Conservation (phyloP, 2,329 filamentous ascomycete species). For the Fusarium sp. region DNA sequence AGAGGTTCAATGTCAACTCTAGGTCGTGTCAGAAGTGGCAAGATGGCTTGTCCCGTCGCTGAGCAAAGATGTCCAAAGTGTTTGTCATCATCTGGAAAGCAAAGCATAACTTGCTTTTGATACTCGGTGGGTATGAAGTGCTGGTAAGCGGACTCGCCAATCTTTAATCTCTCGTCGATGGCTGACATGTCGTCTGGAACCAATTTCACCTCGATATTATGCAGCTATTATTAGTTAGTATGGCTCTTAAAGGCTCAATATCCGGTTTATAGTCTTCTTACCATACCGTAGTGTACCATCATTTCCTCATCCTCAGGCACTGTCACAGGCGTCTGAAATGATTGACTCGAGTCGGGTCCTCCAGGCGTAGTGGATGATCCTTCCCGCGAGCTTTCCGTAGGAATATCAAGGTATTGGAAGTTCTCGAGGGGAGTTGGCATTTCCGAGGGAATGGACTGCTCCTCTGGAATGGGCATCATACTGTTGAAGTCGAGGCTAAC, state of each 20-base stretch:
- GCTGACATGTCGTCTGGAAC: constrained; percentile 11
- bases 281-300: constrained; percentile 14
- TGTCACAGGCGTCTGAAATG: neutral
- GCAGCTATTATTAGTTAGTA: neutral
- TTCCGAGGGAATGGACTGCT: accelerated
- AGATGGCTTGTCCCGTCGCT: neutral
- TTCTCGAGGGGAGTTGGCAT: accelerated
- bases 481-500: neutral
- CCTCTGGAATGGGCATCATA: neutral
- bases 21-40: neutral
- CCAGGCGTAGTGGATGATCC: neutral
- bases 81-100: constrained; percentile 2
- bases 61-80: neutral
- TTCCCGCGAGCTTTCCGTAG: neutral
- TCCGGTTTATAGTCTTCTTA: neutral
- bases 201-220: constrained; percentile 19
- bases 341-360: neutral
- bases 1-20: neutral
- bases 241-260: too few relatives aligned
- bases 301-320: neutral
- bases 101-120: constrained; percentile 11
- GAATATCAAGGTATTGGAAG: neutral
- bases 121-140: neutral
- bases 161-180: neutral
- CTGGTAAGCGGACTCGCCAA: neutral